phyloP scores from a whole-genome alignment of 169 alveolate species.

The Plasmodium berghei region DNA sequence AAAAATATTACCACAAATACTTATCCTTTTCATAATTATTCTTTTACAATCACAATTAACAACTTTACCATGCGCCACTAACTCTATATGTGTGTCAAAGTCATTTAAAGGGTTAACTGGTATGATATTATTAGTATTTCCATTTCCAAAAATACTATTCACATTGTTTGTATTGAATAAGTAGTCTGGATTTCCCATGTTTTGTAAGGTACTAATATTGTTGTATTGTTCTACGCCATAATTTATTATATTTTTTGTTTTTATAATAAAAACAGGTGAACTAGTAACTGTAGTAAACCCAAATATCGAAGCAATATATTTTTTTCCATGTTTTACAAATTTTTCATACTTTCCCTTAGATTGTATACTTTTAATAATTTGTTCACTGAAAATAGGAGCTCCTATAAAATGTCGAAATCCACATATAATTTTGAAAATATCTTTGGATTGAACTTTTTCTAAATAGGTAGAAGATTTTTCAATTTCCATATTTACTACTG shows the following conservation, averaged over 20 bases:
- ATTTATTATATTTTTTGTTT: constrained; percentile 4
- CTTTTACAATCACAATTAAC: constrained; percentile 93
- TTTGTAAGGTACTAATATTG: background rate
- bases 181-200: background rate
- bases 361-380: constrained; percentile 76
- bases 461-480: constrained; percentile 82
- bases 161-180: background rate
- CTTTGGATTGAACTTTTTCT: constrained; percentile 86
- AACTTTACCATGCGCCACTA: constrained; percentile 92
- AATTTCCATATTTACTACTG: constrained; percentile 92
- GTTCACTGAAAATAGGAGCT: constrained; percentile 87
- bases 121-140: background rate
- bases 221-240: background rate
- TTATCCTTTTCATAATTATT: constrained; percentile 95
- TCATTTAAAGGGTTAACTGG: background rate
- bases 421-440: constrained; percentile 88
- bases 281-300: constrained; percentile 88
- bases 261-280: constrained; percentile 73
- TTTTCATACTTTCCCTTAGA: constrained; percentile 83
- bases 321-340: constrained; percentile 74
- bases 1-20: constrained; percentile 97
- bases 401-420: constrained; percentile 93
- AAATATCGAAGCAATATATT: constrained; percentile 85
- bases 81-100: background rate
- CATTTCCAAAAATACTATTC: background rate